Conservation (phyloP, 805 yeast species). For the Saturnispora quitensis region DNA sequence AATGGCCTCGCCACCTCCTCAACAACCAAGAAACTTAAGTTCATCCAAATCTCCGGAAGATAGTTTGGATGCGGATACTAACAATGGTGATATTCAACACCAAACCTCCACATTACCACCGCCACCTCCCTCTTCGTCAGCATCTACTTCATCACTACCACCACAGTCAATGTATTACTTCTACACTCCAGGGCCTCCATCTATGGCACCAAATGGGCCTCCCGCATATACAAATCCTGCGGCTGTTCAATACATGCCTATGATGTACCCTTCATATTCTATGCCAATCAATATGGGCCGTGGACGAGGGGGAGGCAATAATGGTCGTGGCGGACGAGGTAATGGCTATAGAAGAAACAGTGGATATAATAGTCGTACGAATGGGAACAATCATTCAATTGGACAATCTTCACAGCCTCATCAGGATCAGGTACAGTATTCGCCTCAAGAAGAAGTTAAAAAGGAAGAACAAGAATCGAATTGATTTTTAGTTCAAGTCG, state of each 20-base stretch:
- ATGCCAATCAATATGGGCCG: not conserved
- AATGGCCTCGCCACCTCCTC: not conserved
- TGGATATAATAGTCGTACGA: conserved; percentile 7
- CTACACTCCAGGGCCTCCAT: not conserved
- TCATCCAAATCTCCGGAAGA: not conserved
- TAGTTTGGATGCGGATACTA: not conserved
- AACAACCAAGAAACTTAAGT: not conserved
- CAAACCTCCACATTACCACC: not conserved
- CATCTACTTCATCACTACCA: not conserved
- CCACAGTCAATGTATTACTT: conserved; percentile 4
- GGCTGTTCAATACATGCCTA: not conserved
- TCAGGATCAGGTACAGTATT: not conserved
- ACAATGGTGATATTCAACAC: not conserved
- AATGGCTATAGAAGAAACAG: not conserved
- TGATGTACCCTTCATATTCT: conserved; percentile 1
- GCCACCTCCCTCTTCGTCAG: not conserved
- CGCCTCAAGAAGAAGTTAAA: not conserved
- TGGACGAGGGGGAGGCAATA: not conserved
- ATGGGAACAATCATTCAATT: conserved; percentile 5
- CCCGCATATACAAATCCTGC: not conserved
- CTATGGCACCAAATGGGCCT: not conserved
- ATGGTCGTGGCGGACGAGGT: not conserved
- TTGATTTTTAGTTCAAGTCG: not conserved
- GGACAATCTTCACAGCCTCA: not conserved
- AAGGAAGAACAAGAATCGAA: not conserved